These are phyloP conservation scores for Hymenoscyphus albidus DNA, from an alignment of 2,329 filamentous ascomycete species.

Conservation along the genomic window DNA sequence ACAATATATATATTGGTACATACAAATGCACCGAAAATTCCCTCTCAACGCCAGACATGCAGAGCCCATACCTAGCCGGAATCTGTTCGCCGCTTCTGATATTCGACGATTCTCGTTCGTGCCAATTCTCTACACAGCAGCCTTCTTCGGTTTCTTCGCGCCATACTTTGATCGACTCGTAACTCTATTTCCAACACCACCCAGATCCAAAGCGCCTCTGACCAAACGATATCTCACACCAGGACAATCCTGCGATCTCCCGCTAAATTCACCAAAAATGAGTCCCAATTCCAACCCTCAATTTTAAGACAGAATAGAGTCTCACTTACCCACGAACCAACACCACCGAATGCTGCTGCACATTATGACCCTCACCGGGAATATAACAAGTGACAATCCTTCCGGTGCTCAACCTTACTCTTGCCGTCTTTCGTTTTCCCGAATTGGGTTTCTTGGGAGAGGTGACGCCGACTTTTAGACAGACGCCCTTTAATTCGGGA, in stretches of 20 bases:
- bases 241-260: constrained; percentile 92
- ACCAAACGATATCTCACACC: constrained; percentile 96
- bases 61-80: not conserved
- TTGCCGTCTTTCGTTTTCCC: constrained; percentile 90
- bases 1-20: constrained; percentile 7
- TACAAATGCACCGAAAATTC: not conserved
- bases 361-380: constrained; percentile 95
- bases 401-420: constrained; percentile 82
- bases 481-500: constrained; percentile 91
- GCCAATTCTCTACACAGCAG: constrained; percentile 32
- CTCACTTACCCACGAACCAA: constrained; percentile 67
- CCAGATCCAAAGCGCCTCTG: constrained; percentile 86
- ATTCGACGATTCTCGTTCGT: not conserved
- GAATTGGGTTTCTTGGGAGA: constrained; percentile 99
- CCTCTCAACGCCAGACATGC: not conserved
- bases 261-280: constrained; percentile 36
- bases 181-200: constrained; percentile 80
- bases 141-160: constrained; percentile 96
- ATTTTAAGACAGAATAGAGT: not conserved
- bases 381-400: constrained; percentile 91
- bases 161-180: constrained; percentile 93
- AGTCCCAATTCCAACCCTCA: not conserved
- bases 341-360: constrained; percentile 97
- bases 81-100: not conserved
- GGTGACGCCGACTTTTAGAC: constrained; percentile 86